phyloP scores from a whole-genome alignment of 1,284 basidiomycete species.

The Lignosus rhinocerotis region DNA sequence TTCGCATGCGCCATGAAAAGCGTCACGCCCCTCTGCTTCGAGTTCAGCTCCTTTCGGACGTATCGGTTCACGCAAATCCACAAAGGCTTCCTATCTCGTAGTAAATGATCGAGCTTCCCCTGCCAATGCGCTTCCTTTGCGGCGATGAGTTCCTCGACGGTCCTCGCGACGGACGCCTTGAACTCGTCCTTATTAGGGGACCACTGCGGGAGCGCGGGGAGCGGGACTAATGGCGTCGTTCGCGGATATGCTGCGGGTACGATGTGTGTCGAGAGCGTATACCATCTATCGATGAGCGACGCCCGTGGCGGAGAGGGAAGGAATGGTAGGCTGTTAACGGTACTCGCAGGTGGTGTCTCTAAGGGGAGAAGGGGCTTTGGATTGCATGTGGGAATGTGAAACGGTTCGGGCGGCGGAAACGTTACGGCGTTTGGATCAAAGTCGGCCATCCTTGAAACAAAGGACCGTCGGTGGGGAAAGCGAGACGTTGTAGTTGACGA shows the following conservation, averaged over 20 bases:
- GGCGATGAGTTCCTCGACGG: slow-evolving; percentile 20
- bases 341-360: background rate
- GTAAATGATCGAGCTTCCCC: slow-evolving; percentile 24
- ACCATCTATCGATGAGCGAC: slow-evolving; percentile 31
- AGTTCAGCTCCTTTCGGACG: slow-evolving; percentile 27
- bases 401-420: slow-evolving; percentile 17
- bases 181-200: slow-evolving; percentile 36
- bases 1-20: slow-evolving; percentile 38
- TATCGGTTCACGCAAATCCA: slow-evolving; percentile 38
- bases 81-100: slow-evolving; percentile 23
- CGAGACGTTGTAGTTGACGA: background rate
- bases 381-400: slow-evolving; percentile 10
- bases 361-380: slow-evolving; percentile 12
- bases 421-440: slow-evolving; percentile 3
- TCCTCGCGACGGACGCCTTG: slow-evolving; percentile 27
- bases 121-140: slow-evolving; percentile 27
- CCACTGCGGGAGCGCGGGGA: slow-evolving; percentile 34
- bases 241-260: slow-evolving; percentile 74
- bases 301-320: slow-evolving; percentile 30
- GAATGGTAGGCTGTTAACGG: slow-evolving; percentile 9
- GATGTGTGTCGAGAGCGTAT: slow-evolving; percentile 62
- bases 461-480: background rate
- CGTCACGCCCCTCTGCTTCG: slow-evolving; percentile 34
- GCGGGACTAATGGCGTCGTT: slow-evolving; percentile 45
- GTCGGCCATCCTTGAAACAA: background rate